Base-by-base conservation (phyloP, 2,329 filamentous ascomycete species). In the Microdochium paspali region DNA sequence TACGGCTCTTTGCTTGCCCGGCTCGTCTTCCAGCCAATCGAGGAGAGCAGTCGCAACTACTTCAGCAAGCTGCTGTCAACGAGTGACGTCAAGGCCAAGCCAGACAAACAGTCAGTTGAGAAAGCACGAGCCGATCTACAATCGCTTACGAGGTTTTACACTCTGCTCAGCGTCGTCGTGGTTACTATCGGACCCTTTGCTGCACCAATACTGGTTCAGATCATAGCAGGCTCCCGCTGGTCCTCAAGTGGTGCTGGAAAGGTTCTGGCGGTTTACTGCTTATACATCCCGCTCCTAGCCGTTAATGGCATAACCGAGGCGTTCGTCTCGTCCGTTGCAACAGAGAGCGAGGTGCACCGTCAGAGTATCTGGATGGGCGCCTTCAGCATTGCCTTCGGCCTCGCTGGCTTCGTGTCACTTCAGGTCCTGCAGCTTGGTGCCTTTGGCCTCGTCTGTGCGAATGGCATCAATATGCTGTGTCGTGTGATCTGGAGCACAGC, bases 221-320 rank as follows among this genome's bases (percentile, higher is more conserved):
- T 95, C 4, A 71, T 97, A 1, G 87, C 90, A 0, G 90, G 91
- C 1, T 70, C 74, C 0, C 78, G 76, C 48, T 98, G 93, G 93
- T 74, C 80, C 0, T 73, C 72, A 3, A 82, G 84, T 0, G 85
- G 85, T 40, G 88, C 90, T 1, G 83, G 84, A 5, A 65, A 75
- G 9, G 84, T 93, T 3, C 74, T 98, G 6, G 81, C 84, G 0
- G 77, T 76, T 0, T 98, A 96, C 66, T 90, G 88, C 68, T 90
- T 89, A 65, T 97, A 95, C 68, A 87, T 98, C 50, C 93, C 93
- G 0, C 81, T 97, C 24, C 76, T 97, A 3, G 93, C 91, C 3
- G 70, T 95, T 57, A 98, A 98, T 60, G 93, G 93, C 46, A 80
- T 97, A 21, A 81, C 85, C 2, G 93, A 98, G 67, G 88, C 90